These are phyloP conservation scores for Albizia julibrissin DNA, from an alignment of 306 rosid genomes.

Conservation along the genomic window DNA sequence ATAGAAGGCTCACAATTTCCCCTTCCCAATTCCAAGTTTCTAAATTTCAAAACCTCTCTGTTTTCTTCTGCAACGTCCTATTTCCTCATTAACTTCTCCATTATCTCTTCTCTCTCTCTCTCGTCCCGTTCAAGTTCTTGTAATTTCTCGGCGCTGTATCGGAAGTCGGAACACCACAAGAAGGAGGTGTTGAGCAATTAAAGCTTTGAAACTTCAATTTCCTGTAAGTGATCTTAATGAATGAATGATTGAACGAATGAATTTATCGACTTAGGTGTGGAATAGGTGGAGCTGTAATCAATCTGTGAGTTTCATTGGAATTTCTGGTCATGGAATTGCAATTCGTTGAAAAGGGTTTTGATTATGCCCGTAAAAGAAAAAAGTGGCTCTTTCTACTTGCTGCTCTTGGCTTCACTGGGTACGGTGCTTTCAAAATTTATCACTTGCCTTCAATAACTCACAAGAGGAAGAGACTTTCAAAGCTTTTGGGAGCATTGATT, in stretches of 20 bases:
- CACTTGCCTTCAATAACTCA: constrained; percentile 56
- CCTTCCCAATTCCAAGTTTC: background rate
- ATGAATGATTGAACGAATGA: background rate
- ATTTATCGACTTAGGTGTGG: background rate
- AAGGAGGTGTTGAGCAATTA: background rate
- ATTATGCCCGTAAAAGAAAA: constrained; percentile 50
- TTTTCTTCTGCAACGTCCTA: constrained; percentile 1
- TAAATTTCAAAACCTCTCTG: background rate
- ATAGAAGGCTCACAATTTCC: background rate
- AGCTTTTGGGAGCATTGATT: constrained; percentile 50
- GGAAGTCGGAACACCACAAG: background rate
- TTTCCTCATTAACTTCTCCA: too few relatives aligned
- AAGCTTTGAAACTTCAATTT: background rate
- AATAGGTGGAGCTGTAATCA: background rate
- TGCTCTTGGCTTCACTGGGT: constrained; percentile 63
- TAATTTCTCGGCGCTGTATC: background rate
- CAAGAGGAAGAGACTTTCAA: constrained; percentile 57
- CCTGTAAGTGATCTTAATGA: background rate
- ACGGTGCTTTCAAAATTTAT: constrained; percentile 54
- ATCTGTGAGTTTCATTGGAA: constrained; percentile 10
- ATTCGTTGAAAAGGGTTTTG: constrained; percentile 45
- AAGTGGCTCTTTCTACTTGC: constrained; percentile 54
- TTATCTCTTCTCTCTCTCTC: background rate
- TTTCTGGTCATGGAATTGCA: constrained; percentile 54
- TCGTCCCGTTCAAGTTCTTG: background rate